A percentile compares a stretch with the other conserved stretches of the same genome.
Conservation (phyloP, 2,329 filamentous ascomycete species). For the Saccharata proteae region DNA sequence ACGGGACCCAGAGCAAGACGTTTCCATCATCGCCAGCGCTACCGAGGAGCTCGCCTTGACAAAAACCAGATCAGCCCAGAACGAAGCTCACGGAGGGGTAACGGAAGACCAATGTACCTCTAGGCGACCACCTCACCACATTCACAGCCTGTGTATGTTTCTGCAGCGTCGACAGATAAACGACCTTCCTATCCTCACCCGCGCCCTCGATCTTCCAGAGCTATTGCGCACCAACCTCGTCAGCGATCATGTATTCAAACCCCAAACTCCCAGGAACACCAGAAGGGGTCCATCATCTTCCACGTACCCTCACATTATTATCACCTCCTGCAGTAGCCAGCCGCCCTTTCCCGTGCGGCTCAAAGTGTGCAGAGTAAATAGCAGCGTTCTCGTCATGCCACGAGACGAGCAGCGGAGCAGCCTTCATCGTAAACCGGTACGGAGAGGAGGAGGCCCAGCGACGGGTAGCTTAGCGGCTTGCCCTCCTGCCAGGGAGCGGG, state of each 20-base stretch:
- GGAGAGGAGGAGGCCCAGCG: no score
- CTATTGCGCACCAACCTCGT: constrained; percentile 31
- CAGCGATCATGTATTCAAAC: neutral
- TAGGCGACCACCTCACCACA: constrained; percentile 89
- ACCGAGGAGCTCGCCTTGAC: constrained; percentile 80
- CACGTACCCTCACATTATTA: constrained; percentile 85
- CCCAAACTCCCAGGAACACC: constrained; percentile 2
- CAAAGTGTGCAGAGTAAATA: constrained; percentile 95
- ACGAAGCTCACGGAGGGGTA: constrained; percentile 10
- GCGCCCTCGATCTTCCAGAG: constrained; percentile 83
- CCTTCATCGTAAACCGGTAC: no score
- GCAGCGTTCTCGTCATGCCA: constrained; percentile 97
- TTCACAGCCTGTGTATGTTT: constrained; percentile 98
- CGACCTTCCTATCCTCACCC: constrained; percentile 77
- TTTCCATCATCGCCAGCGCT: constrained; percentile 97
- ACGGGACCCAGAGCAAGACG: constrained; percentile 88
- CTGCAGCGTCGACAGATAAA: constrained; percentile 79
- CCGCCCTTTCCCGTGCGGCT: constrained; percentile 80
- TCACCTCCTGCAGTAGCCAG: constrained; percentile 91
- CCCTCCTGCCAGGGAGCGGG: constrained; percentile 2
- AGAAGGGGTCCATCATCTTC: no score
- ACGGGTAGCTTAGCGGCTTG: constrained; percentile 11
- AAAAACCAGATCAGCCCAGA: constrained; percentile 13
- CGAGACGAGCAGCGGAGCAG: constrained; percentile 88
- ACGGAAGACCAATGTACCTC: constrained; percentile 47